Conservation (phyloP, 306 rosid species). For the Begonia peltatifolia region DNA sequence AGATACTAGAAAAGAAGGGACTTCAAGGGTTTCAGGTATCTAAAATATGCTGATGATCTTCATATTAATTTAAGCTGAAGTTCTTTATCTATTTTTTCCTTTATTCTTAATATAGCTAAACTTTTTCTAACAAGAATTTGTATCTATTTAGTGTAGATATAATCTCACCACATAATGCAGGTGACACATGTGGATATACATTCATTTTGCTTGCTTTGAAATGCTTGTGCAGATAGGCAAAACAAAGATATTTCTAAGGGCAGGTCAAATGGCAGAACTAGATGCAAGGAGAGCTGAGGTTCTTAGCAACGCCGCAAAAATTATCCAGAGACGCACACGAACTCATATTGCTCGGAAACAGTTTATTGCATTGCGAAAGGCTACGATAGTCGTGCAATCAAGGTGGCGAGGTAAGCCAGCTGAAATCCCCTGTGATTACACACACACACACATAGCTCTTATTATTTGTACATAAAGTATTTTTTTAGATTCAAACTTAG, state of each 20-base stretch:
- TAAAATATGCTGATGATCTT: slow-evolving; percentile 1
- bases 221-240: slow-evolving; percentile 67
- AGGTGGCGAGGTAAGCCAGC: slow-evolving; percentile 68
- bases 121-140: too few relatives aligned
- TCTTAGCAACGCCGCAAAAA: slow-evolving; percentile 72
- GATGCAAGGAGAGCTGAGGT: slow-evolving; percentile 84
- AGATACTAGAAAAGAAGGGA: slow-evolving; percentile 66
- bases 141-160: too few relatives aligned
- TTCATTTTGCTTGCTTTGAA: slow-evolving; percentile 15
- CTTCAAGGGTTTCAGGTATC: slow-evolving; percentile 96
- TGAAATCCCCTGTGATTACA: background rate
- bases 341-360: slow-evolving; percentile 70
- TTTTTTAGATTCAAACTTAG: slow-evolving; percentile 2
- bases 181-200: slow-evolving; percentile 3
- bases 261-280: slow-evolving; percentile 99
- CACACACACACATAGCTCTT: too few relatives aligned
- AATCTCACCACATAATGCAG: too few relatives aligned
- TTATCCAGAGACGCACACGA: slow-evolving; percentile 65
- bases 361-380: slow-evolving; percentile 63
- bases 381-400: slow-evolving; percentile 55
- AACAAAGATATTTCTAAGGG: slow-evolving; percentile 91
- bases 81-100: slow-evolving; percentile 2
- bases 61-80: background rate
- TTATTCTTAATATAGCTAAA: too few relatives aligned
- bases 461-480: too few relatives aligned